Conservation (phyloP, 2,329 filamentous ascomycete genomes). For the Nigrospora sphaerica region DNA sequence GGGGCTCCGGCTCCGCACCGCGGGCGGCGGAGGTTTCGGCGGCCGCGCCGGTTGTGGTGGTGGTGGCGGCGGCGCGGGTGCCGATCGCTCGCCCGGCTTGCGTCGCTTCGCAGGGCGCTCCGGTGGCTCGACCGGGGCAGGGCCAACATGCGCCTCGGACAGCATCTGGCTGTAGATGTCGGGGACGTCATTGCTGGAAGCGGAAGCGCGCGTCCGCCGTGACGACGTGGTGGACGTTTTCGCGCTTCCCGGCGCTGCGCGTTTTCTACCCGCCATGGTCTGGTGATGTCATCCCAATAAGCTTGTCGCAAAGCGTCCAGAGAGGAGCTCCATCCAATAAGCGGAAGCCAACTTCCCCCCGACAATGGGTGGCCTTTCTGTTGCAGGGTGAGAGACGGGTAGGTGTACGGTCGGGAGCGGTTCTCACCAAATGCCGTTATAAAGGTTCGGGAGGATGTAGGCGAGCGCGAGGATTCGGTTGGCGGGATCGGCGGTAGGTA, state of each 20-base stretch:
- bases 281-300: constrained; percentile 4
- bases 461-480: no score
- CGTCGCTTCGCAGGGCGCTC: constrained; percentile 36
- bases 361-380: no score
- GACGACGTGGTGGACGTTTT: constrained; percentile 8
- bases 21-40: constrained; percentile 11
- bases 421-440: no score
- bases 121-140: constrained; percentile 12
- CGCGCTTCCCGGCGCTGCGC: constrained; percentile 10
- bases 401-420: no score
- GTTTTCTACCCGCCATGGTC: constrained; percentile 21
- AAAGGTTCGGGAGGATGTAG: no score
- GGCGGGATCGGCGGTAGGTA: no score
- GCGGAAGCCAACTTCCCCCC: no score
- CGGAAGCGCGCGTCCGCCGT: constrained; percentile 15
- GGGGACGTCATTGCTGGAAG: constrained; percentile 17
- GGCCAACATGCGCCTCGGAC: constrained; percentile 35
- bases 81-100: constrained; percentile 23
- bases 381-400: no score
- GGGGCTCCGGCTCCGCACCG: background rate
- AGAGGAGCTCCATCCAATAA: no score
- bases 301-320: background rate
- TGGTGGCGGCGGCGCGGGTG: constrained; percentile 11
- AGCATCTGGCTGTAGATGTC: constrained; percentile 43
- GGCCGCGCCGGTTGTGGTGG: constrained; percentile 9